Evolutionary conservation across 345 rosid genomes (phyloP).

Genomic region (Eucalyptus microcorys): DNA sequence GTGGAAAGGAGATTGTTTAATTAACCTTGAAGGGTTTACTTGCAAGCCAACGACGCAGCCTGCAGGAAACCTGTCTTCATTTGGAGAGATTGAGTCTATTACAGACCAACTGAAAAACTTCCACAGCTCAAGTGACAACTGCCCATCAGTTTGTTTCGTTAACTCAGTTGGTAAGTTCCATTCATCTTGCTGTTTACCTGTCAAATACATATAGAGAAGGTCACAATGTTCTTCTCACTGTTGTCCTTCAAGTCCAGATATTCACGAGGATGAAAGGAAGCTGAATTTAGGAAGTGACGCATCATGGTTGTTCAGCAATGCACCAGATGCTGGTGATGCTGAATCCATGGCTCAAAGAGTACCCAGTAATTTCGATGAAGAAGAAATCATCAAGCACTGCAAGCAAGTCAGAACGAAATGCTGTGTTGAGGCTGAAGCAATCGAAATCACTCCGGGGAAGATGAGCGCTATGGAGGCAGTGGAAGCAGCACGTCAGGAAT

Average conservation of each 20-base stretch:
- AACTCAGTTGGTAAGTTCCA: background rate
- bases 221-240: background rate
- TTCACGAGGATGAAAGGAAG: background rate
- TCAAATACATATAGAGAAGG: background rate
- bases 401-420: background rate
- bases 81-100: background rate
- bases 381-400: background rate
- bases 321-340: background rate
- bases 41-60: background rate
- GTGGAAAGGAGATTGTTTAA: background rate
- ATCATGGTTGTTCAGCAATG: background rate
- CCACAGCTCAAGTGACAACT: background rate
- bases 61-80: background rate
- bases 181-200: background rate
- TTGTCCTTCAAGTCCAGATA: background rate
- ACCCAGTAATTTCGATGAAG: background rate
- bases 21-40: background rate
- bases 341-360: background rate
- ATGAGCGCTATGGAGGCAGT: background rate
- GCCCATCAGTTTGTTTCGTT: background rate
- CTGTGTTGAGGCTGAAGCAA: background rate
- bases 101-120: background rate
- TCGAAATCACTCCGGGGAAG: background rate
- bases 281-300: background rate
- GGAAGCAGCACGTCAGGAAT: background rate